Base-by-base conservation (phyloP, 495 filamentous ascomycete species). In the Talaromyces nanjingensis region DNA sequence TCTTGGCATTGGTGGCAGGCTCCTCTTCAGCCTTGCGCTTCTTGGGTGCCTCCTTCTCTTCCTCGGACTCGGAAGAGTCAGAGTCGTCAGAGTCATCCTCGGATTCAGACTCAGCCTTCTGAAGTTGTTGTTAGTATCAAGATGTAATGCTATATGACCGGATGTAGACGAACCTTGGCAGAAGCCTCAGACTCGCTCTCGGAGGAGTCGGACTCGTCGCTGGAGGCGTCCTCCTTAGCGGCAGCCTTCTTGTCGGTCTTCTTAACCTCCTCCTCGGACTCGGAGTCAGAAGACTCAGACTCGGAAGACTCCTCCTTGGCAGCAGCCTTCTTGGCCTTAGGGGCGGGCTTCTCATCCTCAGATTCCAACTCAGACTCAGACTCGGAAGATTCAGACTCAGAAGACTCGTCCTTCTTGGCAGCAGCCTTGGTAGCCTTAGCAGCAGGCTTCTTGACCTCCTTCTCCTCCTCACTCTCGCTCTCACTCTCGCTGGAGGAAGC, bases 1-100 rank as follows among this genome's bases (percentile, higher is more conserved):
- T 97, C 87, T 98, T 98, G 62, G 83, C 74, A 27, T 82, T 73
- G 49, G 85, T 76, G 11, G 77, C 77, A 56, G 85, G 77, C 65
- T 87, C 87, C 59, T 87, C 79, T 56, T 88, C 88, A 61, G 91
- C 91, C 84, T 96, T 96, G 79, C 92, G 92, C 86, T 96, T 96
- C 86, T 94, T 96, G 67, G 84, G 82, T 67, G 80, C 74, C 11
- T 68, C 66, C 70, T 76, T 76, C 42, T 81, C 78, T 56, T 71
- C 72, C 56, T 81, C 80, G 56, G 83, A 81, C 71, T 87, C 83
- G 62, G 81, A 80, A 63, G 79, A 77, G 70, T 84, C 77, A 61
- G 79, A 74, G 45, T 71, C 73, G 69, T 84, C 77, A 60, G 79
- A 74, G 45, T 71, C 73, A 66, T 62, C 73, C 59, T 73, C 67